These are phyloP conservation scores for Raddia guianensis DNA, from an alignment of 176 grass and related monocot species.

Conservation along the genomic window DNA sequence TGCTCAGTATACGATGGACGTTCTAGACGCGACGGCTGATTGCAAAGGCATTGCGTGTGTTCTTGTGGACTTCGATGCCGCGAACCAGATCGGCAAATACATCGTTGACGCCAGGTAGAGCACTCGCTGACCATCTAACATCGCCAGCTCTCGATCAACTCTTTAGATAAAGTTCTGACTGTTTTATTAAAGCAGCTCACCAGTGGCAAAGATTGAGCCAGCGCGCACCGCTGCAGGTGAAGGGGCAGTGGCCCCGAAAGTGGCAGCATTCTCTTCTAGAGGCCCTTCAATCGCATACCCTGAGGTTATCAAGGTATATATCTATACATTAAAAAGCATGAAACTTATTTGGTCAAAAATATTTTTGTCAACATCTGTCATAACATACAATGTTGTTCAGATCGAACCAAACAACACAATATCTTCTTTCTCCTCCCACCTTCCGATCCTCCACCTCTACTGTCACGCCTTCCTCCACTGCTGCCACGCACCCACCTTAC, in stretches of 20 bases:
- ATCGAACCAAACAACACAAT: too few relatives aligned
- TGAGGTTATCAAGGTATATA: neutral
- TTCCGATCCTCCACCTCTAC: too few relatives aligned
- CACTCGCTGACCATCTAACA: too few relatives aligned
- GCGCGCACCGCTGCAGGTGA: neutral
- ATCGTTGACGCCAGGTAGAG: neutral
- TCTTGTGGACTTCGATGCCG: slow-evolving; percentile 32
- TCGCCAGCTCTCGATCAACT: neutral
- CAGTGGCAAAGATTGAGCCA: slow-evolving; percentile 36
- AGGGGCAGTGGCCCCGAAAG: neutral
- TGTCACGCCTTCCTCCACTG: too few relatives aligned
- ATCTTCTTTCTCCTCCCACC: neutral
- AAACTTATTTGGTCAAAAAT: too few relatives aligned
- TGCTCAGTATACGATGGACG: neutral
- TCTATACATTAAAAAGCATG: too few relatives aligned
- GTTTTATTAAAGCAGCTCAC: slow-evolving; percentile 1
- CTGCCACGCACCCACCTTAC: too few relatives aligned
- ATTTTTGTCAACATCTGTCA: too few relatives aligned
- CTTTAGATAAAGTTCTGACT: neutral
- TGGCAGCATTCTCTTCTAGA: slow-evolving; percentile 38
- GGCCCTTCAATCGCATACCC: slow-evolving; percentile 31
- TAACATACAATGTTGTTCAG: too few relatives aligned
- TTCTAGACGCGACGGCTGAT: neutral
- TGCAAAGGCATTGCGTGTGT: slow-evolving; percentile 25
- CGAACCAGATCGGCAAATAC: neutral